Percentiles rank a stretch among this genome's conserved stretches.
These are phyloP conservation scores for Backusella liffmaniae DNA, from an alignment of 192 early-diverging fungal genomes.

Conservation along the genomic window DNA sequence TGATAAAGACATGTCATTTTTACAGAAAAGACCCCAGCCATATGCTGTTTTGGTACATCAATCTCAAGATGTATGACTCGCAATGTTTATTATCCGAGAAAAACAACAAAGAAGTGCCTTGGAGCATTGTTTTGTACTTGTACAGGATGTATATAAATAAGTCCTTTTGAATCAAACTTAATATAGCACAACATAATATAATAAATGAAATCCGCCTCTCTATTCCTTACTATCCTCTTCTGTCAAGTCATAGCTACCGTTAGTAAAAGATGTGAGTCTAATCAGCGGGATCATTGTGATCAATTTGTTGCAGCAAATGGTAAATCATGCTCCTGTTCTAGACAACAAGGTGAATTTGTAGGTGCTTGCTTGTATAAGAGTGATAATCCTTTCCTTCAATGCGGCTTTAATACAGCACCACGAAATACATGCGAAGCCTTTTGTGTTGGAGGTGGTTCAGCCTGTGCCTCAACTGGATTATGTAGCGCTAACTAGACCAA, in stretches of 20 bases:
- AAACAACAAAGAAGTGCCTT: no score
- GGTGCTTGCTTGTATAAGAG: no score
- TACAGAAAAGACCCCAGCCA: not conserved
- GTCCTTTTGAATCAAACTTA: not conserved
- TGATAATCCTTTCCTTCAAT: not conserved
- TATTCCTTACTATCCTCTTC: no score
- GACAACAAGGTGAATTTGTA: no score
- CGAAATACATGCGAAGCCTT: not conserved
- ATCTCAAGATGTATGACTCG: not conserved
- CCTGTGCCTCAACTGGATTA: not conserved
- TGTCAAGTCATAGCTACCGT: no score
- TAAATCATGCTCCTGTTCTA: no score
- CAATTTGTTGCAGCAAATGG: no score
- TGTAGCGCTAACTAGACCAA: not conserved
- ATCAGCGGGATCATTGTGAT: no score
- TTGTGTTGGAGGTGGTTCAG: not conserved
- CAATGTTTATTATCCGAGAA: not conserved
- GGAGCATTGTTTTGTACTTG: not conserved
- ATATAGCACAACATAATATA: no score
- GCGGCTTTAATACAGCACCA: not conserved
- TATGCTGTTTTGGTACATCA: not conserved
- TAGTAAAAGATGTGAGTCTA: no score
- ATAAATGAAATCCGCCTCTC: no score
- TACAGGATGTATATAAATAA: not conserved
- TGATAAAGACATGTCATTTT: not conserved